Base-by-base conservation (phyloP, 73 alveolate species). In the Tetrahymena elliotti region DNA sequence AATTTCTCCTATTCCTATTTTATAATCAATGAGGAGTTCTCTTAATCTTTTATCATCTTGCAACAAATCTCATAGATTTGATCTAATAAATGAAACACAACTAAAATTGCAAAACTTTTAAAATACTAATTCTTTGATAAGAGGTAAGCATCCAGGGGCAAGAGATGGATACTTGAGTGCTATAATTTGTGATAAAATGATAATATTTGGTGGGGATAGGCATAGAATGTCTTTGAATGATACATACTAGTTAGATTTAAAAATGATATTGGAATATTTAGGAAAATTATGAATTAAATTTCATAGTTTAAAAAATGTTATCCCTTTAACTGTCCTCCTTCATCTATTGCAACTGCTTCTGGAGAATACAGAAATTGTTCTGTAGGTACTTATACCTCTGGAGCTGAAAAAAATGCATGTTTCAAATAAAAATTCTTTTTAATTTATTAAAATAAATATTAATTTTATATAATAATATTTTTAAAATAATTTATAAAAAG, bases 211-310 rank as follows among this genome's bases (percentile, higher is more conserved):
- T n/a, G 98, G 98, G 35, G 98, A 97, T 93, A 83, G 98, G 84
- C 98, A 97, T 54, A 97, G 96, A 95, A 97, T 97, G 98, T 97
- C 98, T 1, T 95, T 97, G 83, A 97, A 97, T 40, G 98, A 97
- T 88, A 93, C 96, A 4, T 68, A 68, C 95, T 92, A 83, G 93
- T 47, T 96, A 20, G 93, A 96, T 38, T 31, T 68, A 68, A 68
- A 31, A 31, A 68, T 68, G 38, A 3, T 68, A 68, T 8, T 68
- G 13, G 88, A 68, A 16, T 68, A 68, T n/a, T 68, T 68, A 68
- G n/a, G 11, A 68, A 68, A 16, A 68, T 27, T 68, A 27, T 68
- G 88, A 68, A 68, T 68, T 27, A 68, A 68, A 6, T 68, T 68
- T 31, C 36, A 68, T 9, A 27, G 33, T 68, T 68, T 68, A 22